Evolutionary conservation across 306 rosid genomes (phyloP), one percentile per base, ranked within the genome.

Genomic region (Mimosa bimucronata): DNA sequence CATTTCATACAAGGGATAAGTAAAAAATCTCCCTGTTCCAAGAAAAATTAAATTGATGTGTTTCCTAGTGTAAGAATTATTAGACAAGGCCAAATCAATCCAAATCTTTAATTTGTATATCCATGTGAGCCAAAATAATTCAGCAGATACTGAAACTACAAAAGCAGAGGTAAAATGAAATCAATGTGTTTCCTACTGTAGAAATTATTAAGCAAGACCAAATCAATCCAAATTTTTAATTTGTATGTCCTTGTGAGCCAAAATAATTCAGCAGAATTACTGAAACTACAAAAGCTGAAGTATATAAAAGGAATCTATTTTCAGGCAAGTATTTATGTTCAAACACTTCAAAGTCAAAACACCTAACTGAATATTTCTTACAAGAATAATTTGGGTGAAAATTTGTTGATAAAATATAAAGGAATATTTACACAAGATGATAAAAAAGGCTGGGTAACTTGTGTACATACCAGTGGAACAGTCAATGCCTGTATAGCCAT

Each of bases 401-500:
- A 66, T 46, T n/a, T 16, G 19, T 67, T 38, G 30, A 31, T 7
- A 38, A 48, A 52, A 52, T 52, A 52, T 18, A 18, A 52, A 6
- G 58, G 58, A 52, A 11, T 2, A 25, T 11, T 53, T 53, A 53
- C 28, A 53, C 12, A 67, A 29, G 29, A 38, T n/a, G 50, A 25
- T 41, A n/a, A 68, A 68, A n/a, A 68, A 41, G 53, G 73, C 34
- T 5, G n/a, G 9, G 21, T 26, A 68, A 11, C 29, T 28, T 5
- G 28, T 4, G 45, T 88, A 73, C 25, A 8, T 86, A 94, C 98
- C 97, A 3, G 98, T 94, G 71, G 97, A 90, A 85, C 98, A 94
- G 86, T 94, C 98, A 9, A 92, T 62, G 79, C 98, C 98, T 21
- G 98, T 89, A 82, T 79, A 90, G 70, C 98, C 95, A 65, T 90